Evolutionary conservation across 148 eudicot genomes (phyloP).

Genomic region (Polygonum maritimum): DNA sequence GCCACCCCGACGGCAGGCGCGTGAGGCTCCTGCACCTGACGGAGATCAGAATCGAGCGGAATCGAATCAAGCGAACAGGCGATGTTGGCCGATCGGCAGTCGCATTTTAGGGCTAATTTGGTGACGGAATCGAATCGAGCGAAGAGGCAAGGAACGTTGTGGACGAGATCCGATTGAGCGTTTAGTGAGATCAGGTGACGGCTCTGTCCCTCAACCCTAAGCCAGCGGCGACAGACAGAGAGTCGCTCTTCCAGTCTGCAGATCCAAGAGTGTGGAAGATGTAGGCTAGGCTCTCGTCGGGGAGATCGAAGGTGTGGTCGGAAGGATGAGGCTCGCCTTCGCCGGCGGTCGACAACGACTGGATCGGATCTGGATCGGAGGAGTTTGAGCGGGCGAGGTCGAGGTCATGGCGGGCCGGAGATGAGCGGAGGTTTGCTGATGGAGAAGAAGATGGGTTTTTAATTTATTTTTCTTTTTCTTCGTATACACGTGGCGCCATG

Average conservation of each 20-base stretch:
- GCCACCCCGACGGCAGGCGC: constrained; percentile 10
- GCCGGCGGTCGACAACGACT: background rate
- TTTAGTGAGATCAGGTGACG: constrained; percentile 42
- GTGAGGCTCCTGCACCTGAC: constrained; percentile 29
- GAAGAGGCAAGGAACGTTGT: constrained; percentile 19
- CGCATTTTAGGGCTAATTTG: constrained; percentile 34
- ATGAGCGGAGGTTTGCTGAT: constrained; percentile 2
- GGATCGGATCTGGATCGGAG: background rate
- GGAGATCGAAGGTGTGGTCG: constrained; percentile 31
- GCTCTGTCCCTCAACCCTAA: constrained; percentile 29
- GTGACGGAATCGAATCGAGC: constrained; percentile 17
- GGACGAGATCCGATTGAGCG: constrained; percentile 25
- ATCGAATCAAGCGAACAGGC: constrained; percentile 15
- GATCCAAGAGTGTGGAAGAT: constrained; percentile 33
- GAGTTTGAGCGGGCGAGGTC: background rate
- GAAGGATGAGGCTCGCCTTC: constrained; percentile 3
- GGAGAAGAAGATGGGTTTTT: constrained; percentile 17
- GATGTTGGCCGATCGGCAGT: constrained; percentile 42
- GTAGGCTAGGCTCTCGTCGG: constrained; percentile 39
- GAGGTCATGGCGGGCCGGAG: constrained; percentile 5
- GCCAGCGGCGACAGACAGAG: constrained; percentile 28
- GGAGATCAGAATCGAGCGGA: background rate
- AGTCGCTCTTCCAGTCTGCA: constrained; percentile 33
- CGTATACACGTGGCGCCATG: too few species aligned
- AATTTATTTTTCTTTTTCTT: too few species aligned